Evolutionary conservation across 2,329 filamentous ascomycete genomes (phyloP).

Genomic region (Capronia americana): DNA sequence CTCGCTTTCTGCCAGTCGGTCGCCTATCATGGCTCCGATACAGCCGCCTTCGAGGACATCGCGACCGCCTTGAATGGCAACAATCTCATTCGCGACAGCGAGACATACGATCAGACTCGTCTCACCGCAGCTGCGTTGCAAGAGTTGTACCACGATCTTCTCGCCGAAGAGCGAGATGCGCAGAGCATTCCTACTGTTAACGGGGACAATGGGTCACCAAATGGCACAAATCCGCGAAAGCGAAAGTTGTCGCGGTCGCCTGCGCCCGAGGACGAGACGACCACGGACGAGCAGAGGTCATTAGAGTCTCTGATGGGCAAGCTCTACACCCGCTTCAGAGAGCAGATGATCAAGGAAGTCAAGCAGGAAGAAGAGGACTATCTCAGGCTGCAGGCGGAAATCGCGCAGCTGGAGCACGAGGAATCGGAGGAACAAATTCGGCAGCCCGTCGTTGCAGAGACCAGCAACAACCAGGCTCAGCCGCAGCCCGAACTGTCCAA

Average conservation of each 20-base stretch:
- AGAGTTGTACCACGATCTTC: constrained; percentile 75
- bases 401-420: constrained; percentile 70
- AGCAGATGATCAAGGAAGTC: constrained; percentile 72
- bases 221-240: constrained; percentile 65
- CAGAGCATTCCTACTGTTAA: constrained; percentile 45
- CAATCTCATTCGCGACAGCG: constrained; percentile 71
- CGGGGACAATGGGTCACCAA: constrained; percentile 40
- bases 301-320: constrained; percentile 65
- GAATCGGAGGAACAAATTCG: constrained; percentile 55
- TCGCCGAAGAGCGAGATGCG: constrained; percentile 69
- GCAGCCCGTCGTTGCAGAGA: constrained; percentile 8
- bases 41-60: constrained; percentile 71
- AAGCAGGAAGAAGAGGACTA: constrained; percentile 74
- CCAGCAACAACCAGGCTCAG: constrained; percentile 16
- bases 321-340: constrained; percentile 76
- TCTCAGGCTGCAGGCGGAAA: constrained; percentile 68
- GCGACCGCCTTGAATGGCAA: constrained; percentile 78
- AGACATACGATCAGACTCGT: constrained; percentile 73
- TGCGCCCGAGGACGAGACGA: constrained; percentile 49
- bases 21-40: constrained; percentile 69
- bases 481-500: neutral
- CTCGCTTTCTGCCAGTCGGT: constrained; percentile 84
- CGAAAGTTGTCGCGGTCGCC: constrained; percentile 73
- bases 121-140: constrained; percentile 79
- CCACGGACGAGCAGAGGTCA: constrained; percentile 23